Conservation (phyloP, 257 asterid species). For the Anisodus acutangulus region DNA sequence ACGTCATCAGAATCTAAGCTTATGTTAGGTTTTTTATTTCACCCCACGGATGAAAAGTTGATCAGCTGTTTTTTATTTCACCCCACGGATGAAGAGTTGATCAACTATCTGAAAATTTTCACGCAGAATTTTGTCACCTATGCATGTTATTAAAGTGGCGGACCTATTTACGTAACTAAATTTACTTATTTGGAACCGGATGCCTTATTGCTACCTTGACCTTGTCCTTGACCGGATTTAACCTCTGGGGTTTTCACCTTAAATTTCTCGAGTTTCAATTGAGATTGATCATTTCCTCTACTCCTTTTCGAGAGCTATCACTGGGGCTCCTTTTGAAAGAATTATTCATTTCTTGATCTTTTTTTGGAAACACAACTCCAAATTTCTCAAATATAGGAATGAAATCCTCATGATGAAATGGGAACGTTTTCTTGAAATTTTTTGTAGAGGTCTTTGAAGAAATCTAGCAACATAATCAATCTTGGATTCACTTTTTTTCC, state of each 20-base stretch:
- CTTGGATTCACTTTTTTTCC: constrained; percentile 25
- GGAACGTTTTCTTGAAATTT: constrained; percentile 30
- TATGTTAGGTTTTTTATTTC: too few relatives aligned
- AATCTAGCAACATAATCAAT: constrained; percentile 17
- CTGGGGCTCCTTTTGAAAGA: neutral
- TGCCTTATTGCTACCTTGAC: neutral
- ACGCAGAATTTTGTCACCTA: too few relatives aligned
- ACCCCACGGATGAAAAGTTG: too few relatives aligned
- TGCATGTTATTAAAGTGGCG: too few relatives aligned
- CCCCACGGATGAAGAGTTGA: too few relatives aligned
- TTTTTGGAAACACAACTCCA: neutral
- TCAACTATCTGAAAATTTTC: too few relatives aligned
- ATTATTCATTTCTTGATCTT: neutral
- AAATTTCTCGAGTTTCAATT: constrained; percentile 16
- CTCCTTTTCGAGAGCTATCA: constrained; percentile 16
- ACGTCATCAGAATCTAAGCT: too few relatives aligned
- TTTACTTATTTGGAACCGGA: neutral
- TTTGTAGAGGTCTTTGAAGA: neutral
- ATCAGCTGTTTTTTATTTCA: too few relatives aligned
- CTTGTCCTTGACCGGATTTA: neutral
- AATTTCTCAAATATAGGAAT: constrained; percentile 26
- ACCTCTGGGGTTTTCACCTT: constrained; percentile 29
- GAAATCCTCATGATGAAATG: constrained; percentile 17
- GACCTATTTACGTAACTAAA: neutral
- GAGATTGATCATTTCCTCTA: constrained; percentile 9